Evolutionary conservation across 2,329 filamentous ascomycete species (phyloP), one percentile per base, ranked within the genome.

Genomic region (Diplodia sapinea): DNA sequence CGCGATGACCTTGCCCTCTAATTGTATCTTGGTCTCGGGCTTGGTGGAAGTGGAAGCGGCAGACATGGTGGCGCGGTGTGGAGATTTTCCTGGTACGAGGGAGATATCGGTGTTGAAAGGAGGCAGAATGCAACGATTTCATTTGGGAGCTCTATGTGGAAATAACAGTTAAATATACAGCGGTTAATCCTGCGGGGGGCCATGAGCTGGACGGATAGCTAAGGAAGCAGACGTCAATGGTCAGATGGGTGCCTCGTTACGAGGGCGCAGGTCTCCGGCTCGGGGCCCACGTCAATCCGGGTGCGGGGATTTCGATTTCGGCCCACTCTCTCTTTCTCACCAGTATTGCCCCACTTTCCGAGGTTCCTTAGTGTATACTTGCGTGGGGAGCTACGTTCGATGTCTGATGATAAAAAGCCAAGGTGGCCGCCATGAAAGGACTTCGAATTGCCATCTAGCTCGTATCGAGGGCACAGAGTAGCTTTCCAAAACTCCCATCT

Each of bases 1-100:
- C 43, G 61, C 67, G 13, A 68, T 68, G 7, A 75, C 70, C 50
- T 77, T 77, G 47, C 72, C 72, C 26, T 72, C 67, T 3, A 76
- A 69, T 26, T 73, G 70, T 1, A 76, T 68, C 17, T 70, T 73
- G 51, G 74, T 77, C 17, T 74, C 70, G 0, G 73, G 59, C 29
- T 51, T 63, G 57, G 20, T 49, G 36, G 31, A 33, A 4, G 31
- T 33, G 31, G 31, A 33, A 23, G 57, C 17, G 17, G 59, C 59
- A 8, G 57, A 26, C 57, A 62, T 62, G 43, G 40, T 11, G 49
- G 49, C 26, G 49, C 3, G 11, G 3, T 29, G 47, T 12, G 23
- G 26, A 36, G 15, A 31, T 31, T 55, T 29, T 6, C 15, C 17
- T 6, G 15, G 33, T 5, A 38, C n/a, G 51, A 9, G 26, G 55